Percentiles rank a stretch among this genome's conserved stretches.
Evolutionary conservation across 208 protist species (phyloP).

Genomic region (Histomonas meleagridis): DNA sequence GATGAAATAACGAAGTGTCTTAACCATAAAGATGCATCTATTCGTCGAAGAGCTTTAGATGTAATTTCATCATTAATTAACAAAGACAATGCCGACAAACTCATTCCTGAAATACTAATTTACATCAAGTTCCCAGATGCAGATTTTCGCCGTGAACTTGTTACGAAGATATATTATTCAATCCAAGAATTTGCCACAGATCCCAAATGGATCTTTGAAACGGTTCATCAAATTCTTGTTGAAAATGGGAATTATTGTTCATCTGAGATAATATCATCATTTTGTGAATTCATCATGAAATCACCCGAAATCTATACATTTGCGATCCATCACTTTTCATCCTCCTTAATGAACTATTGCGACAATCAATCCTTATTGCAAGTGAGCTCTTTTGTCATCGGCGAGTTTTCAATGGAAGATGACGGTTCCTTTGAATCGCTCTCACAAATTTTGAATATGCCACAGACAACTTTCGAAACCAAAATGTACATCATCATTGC

Average conservation of each 20-base stretch:
- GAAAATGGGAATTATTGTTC: background rate
- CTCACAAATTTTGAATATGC: background rate
- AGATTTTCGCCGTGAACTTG: background rate
- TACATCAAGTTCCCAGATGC: background rate
- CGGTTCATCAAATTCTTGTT: constrained; percentile 17
- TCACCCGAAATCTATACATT: background rate
- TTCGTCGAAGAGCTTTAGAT: background rate
- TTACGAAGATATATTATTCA: background rate
- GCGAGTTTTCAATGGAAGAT: background rate
- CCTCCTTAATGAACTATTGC: background rate
- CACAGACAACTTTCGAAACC: background rate
- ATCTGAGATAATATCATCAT: background rate
- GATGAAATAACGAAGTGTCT: background rate
- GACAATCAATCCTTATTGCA: background rate
- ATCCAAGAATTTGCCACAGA: background rate
- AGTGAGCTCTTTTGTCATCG: background rate
- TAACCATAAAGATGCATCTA: constrained; percentile 3
- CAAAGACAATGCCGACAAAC: background rate
- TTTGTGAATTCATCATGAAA: background rate
- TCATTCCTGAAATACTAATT: constrained; percentile 7
- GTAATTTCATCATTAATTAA: constrained; percentile 7
- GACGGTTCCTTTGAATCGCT: background rate
- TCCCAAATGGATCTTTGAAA: background rate
- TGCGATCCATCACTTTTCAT: background rate
- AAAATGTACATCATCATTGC: background rate